Conservation (phyloP, 345 rosid species). For the Eucalyptus polyanthemos region DNA sequence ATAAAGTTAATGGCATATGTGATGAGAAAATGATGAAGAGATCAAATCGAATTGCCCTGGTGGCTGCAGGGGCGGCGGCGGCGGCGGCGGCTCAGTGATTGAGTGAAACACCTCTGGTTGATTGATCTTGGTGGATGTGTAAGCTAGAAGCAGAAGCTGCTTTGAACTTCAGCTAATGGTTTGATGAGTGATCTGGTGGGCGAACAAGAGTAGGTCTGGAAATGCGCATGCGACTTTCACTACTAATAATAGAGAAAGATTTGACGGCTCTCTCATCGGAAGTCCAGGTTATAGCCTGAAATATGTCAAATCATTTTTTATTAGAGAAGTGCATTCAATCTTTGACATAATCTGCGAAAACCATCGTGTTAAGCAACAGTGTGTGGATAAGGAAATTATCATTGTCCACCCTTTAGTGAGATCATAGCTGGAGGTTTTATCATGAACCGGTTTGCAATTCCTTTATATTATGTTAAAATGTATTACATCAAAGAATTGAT, state of each 20-base stretch:
- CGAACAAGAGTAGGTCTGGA: background rate
- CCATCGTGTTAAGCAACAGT: background rate
- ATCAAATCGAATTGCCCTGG: background rate
- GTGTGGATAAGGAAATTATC: background rate
- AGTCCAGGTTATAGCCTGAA: background rate
- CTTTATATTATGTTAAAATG: background rate
- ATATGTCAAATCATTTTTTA: background rate
- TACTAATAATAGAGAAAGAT: background rate
- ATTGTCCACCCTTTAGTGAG: background rate
- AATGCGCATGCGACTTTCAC: background rate
- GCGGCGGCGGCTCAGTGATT: background rate
- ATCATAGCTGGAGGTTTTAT: background rate
- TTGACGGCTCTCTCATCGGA: background rate
- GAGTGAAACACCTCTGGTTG: background rate
- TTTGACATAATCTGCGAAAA: background rate
- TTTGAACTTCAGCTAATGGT: background rate
- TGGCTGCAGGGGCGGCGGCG: background rate
- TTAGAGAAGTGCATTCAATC: background rate
- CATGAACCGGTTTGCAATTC: background rate
- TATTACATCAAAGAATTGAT: rapidly evolving
- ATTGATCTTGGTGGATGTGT: background rate
- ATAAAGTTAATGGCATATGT: background rate
- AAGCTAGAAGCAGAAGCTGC: background rate
- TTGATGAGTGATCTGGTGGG: background rate
- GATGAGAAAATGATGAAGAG: background rate